phyloP scores from a whole-genome alignment of 2,329 filamentous ascomycete species.

The Bertia moriformis region DNA sequence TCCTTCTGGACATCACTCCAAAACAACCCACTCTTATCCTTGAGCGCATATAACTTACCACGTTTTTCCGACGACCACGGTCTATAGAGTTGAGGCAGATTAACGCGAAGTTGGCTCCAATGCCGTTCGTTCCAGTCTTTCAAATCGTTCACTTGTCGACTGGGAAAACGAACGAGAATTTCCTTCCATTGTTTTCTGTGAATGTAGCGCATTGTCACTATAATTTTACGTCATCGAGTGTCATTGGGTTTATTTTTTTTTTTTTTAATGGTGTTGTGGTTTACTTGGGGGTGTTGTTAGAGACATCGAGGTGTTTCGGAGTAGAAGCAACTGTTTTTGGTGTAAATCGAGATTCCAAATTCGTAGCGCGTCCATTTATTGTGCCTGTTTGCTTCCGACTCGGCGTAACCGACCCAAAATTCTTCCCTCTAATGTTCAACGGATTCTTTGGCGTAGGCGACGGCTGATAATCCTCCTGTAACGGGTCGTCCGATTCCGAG shows the following conservation, averaged over 20 bases:
- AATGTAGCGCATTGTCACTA: constrained; percentile 13
- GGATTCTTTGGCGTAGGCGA: constrained; percentile 13
- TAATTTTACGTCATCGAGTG: constrained; percentile 7
- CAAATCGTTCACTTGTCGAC: constrained; percentile 8
- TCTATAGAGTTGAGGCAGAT: constrained; percentile 10
- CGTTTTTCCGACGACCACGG: constrained; percentile 14
- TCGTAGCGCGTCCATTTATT: too few species aligned
- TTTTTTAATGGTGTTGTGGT: not conserved
- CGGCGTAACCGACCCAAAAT: not conserved
- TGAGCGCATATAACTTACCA: constrained; percentile 10
- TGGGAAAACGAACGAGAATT: constrained; percentile 12
- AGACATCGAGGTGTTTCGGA: too few species aligned
- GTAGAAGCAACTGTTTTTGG: too few species aligned
- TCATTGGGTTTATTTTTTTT: not conserved
- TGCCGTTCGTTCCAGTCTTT: constrained; percentile 12
- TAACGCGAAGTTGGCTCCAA: constrained; percentile 11
- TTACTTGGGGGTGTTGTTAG: too few species aligned
- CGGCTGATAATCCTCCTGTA: constrained; percentile 16
- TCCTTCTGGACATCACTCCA: constrained; percentile 12
- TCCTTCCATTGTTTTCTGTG: constrained; percentile 13
- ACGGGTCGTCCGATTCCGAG: constrained; percentile 26
- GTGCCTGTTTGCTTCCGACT: too few species aligned
- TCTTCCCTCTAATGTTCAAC: constrained; percentile 12
- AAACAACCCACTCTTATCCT: constrained; percentile 3
- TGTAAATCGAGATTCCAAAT: too few species aligned